Evolutionary conservation across 2,329 filamentous ascomycete species (phyloP).

Genomic region (Ceratocystis variospora): DNA sequence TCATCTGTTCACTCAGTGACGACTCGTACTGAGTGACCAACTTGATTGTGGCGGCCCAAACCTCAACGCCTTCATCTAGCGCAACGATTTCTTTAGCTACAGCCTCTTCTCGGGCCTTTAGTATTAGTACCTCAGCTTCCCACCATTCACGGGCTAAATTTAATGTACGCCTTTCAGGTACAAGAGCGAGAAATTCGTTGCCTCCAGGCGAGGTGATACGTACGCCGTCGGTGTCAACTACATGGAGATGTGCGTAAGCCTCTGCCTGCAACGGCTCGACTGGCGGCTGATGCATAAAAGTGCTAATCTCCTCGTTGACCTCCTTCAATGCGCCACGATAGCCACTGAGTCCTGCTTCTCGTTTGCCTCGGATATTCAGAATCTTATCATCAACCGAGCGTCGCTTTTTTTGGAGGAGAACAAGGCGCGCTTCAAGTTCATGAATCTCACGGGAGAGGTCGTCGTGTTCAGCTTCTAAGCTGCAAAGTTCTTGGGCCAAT

Average conservation of each 20-base stretch:
- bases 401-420: constrained; percentile 45
- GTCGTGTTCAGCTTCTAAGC: constrained; percentile 42
- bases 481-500: constrained; percentile 46
- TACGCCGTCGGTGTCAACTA: constrained; percentile 16
- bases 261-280: constrained; percentile 39
- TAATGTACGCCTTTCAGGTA: constrained; percentile 50
- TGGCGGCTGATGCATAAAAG: constrained; percentile 45
- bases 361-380: constrained; percentile 47
- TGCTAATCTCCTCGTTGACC: constrained; percentile 47
- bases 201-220: constrained; percentile 28
- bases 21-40: constrained; percentile 52
- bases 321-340: constrained; percentile 54
- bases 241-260: constrained; percentile 25
- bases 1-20: constrained; percentile 44
- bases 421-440: constrained; percentile 50
- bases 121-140: constrained; percentile 45
- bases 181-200: constrained; percentile 44
- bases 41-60: constrained; percentile 51
- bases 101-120: constrained; percentile 40
- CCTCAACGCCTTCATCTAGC: constrained; percentile 49
- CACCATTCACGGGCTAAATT: constrained; percentile 61
- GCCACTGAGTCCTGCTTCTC: constrained; percentile 58
- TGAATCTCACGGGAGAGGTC: constrained; percentile 49
- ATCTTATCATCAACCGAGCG: constrained; percentile 47
- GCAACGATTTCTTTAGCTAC: constrained; percentile 50